These are phyloP conservation scores for Pichia norvegensis DNA, from an alignment of 1,139 yeast genomes.

Conservation along the genomic window DNA sequence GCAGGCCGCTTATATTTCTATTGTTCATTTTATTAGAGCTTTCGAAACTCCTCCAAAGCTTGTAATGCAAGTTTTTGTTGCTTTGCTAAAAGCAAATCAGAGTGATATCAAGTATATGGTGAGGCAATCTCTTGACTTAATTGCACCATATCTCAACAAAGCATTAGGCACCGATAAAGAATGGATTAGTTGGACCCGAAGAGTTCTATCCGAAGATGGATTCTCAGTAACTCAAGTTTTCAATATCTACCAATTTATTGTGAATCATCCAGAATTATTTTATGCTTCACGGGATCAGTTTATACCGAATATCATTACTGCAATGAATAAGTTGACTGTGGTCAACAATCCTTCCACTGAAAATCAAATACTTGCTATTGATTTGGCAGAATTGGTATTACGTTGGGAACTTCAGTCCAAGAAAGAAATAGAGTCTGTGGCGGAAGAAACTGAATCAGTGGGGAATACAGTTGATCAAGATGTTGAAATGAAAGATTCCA, in stretches of 20 bases:
- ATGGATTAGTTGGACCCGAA: slow-evolving; percentile 95
- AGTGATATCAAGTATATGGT: slow-evolving; percentile 80
- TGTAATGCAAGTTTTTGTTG: slow-evolving; percentile 88
- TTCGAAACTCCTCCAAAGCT: slow-evolving; percentile 87
- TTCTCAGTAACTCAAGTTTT: slow-evolving; percentile 75
- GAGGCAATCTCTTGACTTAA: slow-evolving; percentile 75
- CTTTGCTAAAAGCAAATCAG: slow-evolving; percentile 77
- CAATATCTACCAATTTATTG: slow-evolving; percentile 84
- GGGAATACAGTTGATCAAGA: slow-evolving; percentile 16
- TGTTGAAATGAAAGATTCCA: slow-evolving; percentile 23
- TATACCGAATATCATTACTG: slow-evolving; percentile 82
- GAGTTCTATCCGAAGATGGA: slow-evolving; percentile 87
- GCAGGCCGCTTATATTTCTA: slow-evolving; percentile 87
- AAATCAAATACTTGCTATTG: slow-evolving; percentile 79
- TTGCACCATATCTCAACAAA: slow-evolving; percentile 82
- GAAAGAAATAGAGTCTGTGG: slow-evolving; percentile 4
- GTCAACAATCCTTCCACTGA: slow-evolving; percentile 75
- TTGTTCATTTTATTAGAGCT: slow-evolving; percentile 77
- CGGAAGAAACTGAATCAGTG: slow-evolving; percentile 26
- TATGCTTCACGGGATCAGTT: slow-evolving; percentile 84
- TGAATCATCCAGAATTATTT: slow-evolving; percentile 77
- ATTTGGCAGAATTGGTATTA: slow-evolving; percentile 74
- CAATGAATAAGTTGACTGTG: slow-evolving; percentile 87
- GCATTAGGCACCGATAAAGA: slow-evolving; percentile 62
- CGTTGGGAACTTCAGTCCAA: slow-evolving; percentile 69